Evolutionary conservation across 2,329 filamentous ascomycete species (phyloP), one percentile per base, ranked within the genome.

Genomic region (Monosporascus sp.): DNA sequence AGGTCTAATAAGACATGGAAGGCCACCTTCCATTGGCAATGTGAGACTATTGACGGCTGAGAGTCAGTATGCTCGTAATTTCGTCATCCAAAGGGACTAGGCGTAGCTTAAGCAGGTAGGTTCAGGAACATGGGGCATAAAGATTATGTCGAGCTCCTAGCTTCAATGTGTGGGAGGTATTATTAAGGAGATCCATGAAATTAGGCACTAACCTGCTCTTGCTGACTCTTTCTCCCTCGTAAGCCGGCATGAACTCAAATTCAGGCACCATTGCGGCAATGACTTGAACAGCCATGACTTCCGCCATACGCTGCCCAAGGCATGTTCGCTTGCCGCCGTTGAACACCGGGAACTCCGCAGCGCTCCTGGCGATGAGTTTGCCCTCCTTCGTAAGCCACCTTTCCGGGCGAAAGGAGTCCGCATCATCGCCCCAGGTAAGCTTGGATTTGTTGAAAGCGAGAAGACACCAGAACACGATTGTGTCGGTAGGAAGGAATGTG

Each of bases 261-360:
- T 64, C 58, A 39, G 68, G 65, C 4, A 76, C 65, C 54, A 85
- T 62, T 1, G 69, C 72, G 3, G 78, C 75, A 58, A 85, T 72
- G 8, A 79, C 76, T 67, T 83, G 80, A 17, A 79, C 75, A 5
- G 77, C 81, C 43, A 86, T 74, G 6, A 76, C 58, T 66, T 86
- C 82, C 3, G 84, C 83, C 83, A 86, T 85, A 60, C 76, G 80
- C 71, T 81, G 83, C 3, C 83, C 83, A 37, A 87, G 67, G 55
- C 83, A 87, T 3, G 74, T 74, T 38, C 83, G 72, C n/a, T 80
- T 71, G 0, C 83, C 83, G 18, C 82, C 83, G 59, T 86, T 84
- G 65, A 87, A 87, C 3, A 86, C 83, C 1, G 80, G 82, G 58
- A 79, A 87, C 64, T 85, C 83, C 17, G 74, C 75, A 2, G 78